phyloP scores from a whole-genome alignment of 257 asterid genomes.

The Salvia hispanica region DNA sequence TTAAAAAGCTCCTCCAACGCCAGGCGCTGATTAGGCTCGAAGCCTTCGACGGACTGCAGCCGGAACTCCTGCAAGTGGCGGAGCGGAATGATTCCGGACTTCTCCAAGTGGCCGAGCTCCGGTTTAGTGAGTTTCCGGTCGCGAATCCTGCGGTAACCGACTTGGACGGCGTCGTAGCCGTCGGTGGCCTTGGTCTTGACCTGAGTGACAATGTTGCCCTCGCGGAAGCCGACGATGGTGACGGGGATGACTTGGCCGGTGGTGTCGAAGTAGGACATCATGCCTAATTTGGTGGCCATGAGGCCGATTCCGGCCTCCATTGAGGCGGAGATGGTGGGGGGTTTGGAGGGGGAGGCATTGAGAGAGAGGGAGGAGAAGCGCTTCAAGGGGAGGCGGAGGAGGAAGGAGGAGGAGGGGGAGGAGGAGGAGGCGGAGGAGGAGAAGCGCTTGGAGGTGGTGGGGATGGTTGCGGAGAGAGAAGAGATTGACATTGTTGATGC shows the following conservation, averaged over 20 bases:
- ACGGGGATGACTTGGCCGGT: constrained; percentile 82
- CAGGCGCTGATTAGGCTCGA: constrained; percentile 72
- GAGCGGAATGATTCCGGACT: constrained; percentile 81
- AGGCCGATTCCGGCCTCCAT: constrained; percentile 90
- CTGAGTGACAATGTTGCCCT: constrained; percentile 92
- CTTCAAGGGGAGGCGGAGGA: constrained; percentile 44
- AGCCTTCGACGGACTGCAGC: constrained; percentile 65
- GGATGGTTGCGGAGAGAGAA: constrained; percentile 46
- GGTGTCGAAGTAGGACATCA: constrained; percentile 85
- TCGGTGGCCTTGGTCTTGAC: constrained; percentile 79
- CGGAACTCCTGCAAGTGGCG: constrained; percentile 92
- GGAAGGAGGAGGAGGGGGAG: constrained; percentile 49
- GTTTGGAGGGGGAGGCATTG: constrained; percentile 35
- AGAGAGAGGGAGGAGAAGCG: constrained; percentile 46
- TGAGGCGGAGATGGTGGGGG: constrained; percentile 55
- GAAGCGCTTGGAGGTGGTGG: constrained; percentile 31
- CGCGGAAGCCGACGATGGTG: constrained; percentile 89
- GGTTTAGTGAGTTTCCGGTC: constrained; percentile 87
- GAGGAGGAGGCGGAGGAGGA: constrained; percentile 31
- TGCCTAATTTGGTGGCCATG: constrained; percentile 89
- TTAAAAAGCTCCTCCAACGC: constrained; percentile 61
- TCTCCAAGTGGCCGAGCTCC: constrained; percentile 86
- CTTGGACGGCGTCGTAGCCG: constrained; percentile 85
- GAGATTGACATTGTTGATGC: constrained; percentile 48
- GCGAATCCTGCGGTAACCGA: constrained; percentile 83